Evolutionary conservation across 768 basidiomycete genomes (phyloP), one percentile per base, ranked within the genome.

Genomic region (Termitomyces titanicus): DNA sequence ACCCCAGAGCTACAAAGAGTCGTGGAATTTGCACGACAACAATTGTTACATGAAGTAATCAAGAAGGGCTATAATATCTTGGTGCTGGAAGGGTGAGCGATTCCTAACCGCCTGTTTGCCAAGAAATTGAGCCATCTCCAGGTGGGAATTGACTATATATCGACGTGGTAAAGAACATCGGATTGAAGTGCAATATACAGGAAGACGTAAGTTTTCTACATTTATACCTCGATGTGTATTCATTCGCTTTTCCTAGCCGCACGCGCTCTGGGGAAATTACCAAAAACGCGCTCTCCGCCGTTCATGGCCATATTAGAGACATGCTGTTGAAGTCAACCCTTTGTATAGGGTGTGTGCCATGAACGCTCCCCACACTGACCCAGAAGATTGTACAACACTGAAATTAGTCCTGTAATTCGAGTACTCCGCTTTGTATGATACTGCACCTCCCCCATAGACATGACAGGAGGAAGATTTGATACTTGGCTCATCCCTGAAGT

Each of bases 171-270:
- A 82, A 62, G 72, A 71, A 31, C 76, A 86, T 69, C 81, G 90
- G 27, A 74, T 89, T 35, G 82, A 89, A 64, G 80, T 92, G 18
- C 78, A 80, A 56, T 92, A 92, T 68, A 77, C 67, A 53, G 89
- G 83, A 6, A 78, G 85, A 57, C 85, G 80, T 81, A 63, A 66
- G 76, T 65, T 43, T 34, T 48, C 20, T 37, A 13, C 42, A 27
- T 34, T 29, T 29, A 33, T 25, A 60, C 35, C 24, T 9, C 45
- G 27, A 34, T 12, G 12, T 33, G 33, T 43, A 20, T 37, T 51
- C 50, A 50, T 57, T 45, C 25, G 25, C 43, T 55, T 43, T 47
- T 44, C 48, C 9, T 52, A 80, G 79, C 86, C 17, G 89, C 85
- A 46, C 80, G 73, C 58, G 75, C 79, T 42, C 64, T 73, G 0